These are phyloP conservation scores for Eimeria brunetti DNA, from an alignment of 169 alveolate species.

Conservation along the genomic window DNA sequence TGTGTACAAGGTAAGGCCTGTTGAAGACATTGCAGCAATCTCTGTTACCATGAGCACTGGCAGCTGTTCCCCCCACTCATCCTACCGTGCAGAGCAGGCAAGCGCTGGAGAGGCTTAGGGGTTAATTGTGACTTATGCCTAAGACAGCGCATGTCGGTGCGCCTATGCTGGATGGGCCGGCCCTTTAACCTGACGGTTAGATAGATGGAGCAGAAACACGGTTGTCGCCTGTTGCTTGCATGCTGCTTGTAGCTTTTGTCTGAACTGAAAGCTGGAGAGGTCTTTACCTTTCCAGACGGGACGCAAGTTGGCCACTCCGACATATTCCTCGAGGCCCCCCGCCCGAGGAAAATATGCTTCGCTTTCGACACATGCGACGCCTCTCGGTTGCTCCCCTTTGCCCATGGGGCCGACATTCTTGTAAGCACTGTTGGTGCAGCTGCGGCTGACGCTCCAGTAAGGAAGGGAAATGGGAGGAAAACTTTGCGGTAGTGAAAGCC, in stretches of 20 bases:
- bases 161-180: background rate
- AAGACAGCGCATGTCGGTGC: background rate
- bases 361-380: conserved; percentile 81
- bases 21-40: background rate
- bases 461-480: background rate
- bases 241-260: conserved; percentile 55
- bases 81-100: background rate
- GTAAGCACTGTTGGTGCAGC: conserved; percentile 37
- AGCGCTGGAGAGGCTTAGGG: background rate
- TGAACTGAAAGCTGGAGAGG: conserved; percentile 51
- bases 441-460: background rate
- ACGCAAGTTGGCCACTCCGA: conserved; percentile 50
- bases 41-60: background rate
- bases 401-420: conserved; percentile 54
- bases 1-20: conserved; percentile 64
- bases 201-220: background rate
- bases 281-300: conserved; percentile 77
- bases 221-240: background rate
- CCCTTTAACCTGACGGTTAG: background rate
- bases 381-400: conserved; percentile 60
- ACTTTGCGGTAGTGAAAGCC: background rate
- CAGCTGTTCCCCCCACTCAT: background rate
- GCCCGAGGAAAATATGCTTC: conserved; percentile 73
- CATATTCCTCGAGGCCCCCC: conserved; percentile 70
- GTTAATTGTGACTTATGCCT: background rate